These are phyloP conservation scores for Ogataea philodendri DNA, from an alignment of 805 yeast genomes.

Conservation along the genomic window DNA sequence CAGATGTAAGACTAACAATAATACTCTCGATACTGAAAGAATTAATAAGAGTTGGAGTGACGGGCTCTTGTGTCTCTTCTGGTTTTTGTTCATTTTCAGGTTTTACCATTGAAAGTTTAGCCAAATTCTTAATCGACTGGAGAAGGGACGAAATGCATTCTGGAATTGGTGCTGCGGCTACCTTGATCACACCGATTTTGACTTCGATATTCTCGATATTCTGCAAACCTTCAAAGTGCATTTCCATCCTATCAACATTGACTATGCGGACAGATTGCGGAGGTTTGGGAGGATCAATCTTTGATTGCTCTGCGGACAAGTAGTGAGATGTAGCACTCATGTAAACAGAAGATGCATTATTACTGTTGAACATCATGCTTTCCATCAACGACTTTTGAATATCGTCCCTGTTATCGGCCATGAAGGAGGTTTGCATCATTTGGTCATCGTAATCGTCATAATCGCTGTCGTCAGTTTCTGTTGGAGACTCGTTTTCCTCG, in stretches of 20 bases:
- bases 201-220: slow-evolving; percentile 37
- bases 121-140: slow-evolving; percentile 37
- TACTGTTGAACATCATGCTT: slow-evolving; percentile 65
- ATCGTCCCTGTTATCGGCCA: slow-evolving; percentile 30
- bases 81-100: slow-evolving; percentile 5
- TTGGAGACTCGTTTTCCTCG: slow-evolving; percentile 14
- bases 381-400: slow-evolving; percentile 40
- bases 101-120: slow-evolving; percentile 10
- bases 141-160: slow-evolving; percentile 39
- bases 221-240: slow-evolving; percentile 49
- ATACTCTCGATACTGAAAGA: slow-evolving; percentile 39
- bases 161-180: slow-evolving; percentile 45
- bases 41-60: slow-evolving; percentile 33
- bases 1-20: slow-evolving; percentile 45
- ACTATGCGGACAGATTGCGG: slow-evolving; percentile 24
- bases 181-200: slow-evolving; percentile 39
- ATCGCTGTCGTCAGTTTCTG: slow-evolving; percentile 27
- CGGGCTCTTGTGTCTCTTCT: slow-evolving; percentile 19
- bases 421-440: slow-evolving; percentile 36
- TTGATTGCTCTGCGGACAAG: slow-evolving; percentile 11
- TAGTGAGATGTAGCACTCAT: slow-evolving; percentile 75
- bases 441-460: slow-evolving; percentile 38
- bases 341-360: slow-evolving; percentile 68
- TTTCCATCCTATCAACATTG: slow-evolving; percentile 36
- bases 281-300: slow-evolving; percentile 1